Conservation (phyloP, 2,329 filamentous ascomycete species). For the Fusarium nanum region DNA sequence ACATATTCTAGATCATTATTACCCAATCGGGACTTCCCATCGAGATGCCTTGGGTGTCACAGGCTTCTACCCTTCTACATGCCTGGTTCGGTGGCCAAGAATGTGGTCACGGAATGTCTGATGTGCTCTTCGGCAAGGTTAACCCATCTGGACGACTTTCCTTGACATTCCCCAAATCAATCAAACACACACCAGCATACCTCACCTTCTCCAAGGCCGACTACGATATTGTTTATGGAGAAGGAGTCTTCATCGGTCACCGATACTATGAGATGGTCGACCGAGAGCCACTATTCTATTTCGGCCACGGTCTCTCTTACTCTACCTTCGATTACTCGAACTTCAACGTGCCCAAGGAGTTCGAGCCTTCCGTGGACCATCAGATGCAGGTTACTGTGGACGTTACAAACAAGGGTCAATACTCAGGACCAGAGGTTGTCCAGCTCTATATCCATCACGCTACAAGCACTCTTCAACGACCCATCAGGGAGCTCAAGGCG, state of each 20-base stretch:
- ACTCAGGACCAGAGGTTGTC: slow-evolving; percentile 29
- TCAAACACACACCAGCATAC: slow-evolving; percentile 76
- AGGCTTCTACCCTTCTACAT: slow-evolving; percentile 51
- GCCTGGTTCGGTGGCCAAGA: slow-evolving; percentile 47
- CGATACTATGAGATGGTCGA: slow-evolving; percentile 69
- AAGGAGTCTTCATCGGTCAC: slow-evolving; percentile 80
- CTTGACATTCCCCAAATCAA: slow-evolving; percentile 70
- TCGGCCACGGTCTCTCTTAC: slow-evolving; percentile 78
- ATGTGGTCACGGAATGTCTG: slow-evolving; percentile 43
- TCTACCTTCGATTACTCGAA: slow-evolving; percentile 69
- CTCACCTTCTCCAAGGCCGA: slow-evolving; percentile 74
- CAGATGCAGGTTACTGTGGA: slow-evolving; percentile 29
- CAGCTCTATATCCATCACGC: slow-evolving; percentile 34
- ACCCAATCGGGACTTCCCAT: slow-evolving; percentile 63
- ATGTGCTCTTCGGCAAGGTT: slow-evolving; percentile 41
- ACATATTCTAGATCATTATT: slow-evolving; percentile 18
- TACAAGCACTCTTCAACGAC: slow-evolving; percentile 26
- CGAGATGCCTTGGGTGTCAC: slow-evolving; percentile 47
- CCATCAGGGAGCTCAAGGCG: slow-evolving; percentile 28
- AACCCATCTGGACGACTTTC: slow-evolving; percentile 68
- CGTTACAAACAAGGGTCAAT: slow-evolving; percentile 21
- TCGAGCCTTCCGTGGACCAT: background rate
- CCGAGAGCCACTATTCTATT: slow-evolving; percentile 69
- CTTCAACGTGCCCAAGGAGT: slow-evolving; percentile 4
- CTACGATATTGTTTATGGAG: slow-evolving; percentile 74